Evolutionary conservation across 495 filamentous ascomycete species (phyloP).

Genomic region (Diplogelasinospora grovesii): DNA sequence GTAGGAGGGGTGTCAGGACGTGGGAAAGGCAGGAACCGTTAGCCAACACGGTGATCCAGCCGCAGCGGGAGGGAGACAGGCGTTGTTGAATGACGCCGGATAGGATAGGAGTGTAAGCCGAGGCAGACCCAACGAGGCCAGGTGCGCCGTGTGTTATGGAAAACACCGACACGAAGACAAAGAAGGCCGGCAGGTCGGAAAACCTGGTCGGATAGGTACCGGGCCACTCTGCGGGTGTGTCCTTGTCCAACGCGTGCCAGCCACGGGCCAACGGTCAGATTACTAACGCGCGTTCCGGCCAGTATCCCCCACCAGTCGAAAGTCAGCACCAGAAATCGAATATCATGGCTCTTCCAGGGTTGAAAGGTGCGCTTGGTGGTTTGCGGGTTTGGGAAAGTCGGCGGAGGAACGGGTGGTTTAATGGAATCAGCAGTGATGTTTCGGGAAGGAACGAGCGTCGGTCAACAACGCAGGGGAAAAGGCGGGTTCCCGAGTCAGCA

Average conservation of each 20-base stretch:
- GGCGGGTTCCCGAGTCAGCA: constrained; percentile 10
- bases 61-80: too few species aligned
- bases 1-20: background rate
- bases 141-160: too few species aligned
- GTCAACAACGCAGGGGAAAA: constrained; percentile 15
- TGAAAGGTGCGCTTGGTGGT: background rate
- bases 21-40: background rate
- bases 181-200: too few species aligned
- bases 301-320: constrained; percentile 5
- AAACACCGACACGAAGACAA: too few species aligned
- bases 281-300: constrained; percentile 11
- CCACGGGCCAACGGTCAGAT: constrained; percentile 5
- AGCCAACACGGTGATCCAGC: too few species aligned
- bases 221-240: background rate
- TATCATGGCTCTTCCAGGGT: constrained; percentile 10
- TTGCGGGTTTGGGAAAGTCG: background rate
- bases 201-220: background rate
- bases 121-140: too few species aligned
- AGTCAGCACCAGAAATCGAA: constrained; percentile 1
- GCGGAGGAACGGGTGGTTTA: constrained; percentile 1
- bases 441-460: constrained; percentile 10
- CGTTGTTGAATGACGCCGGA: too few species aligned
- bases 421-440: constrained; percentile 1
- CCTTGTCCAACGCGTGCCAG: constrained; percentile 11
- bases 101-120: too few species aligned